Conservation (phyloP, 495 filamentous ascomycete species). For the Podospora bellae-mahoneyi region DNA sequence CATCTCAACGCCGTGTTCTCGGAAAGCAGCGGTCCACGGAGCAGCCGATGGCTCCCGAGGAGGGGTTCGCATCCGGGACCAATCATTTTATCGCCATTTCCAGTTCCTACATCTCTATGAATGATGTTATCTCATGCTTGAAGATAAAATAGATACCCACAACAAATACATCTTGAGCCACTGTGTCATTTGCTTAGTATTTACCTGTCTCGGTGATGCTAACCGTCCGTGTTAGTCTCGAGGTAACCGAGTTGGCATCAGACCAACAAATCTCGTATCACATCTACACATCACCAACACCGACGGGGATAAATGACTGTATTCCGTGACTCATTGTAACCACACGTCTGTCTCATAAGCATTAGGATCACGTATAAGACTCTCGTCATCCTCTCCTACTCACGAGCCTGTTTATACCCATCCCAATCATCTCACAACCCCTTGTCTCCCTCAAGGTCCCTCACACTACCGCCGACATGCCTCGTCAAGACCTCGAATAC, state of each 20-base stretch:
- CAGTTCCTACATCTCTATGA: neutral
- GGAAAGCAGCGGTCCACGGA: neutral
- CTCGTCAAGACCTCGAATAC: constrained; percentile 56
- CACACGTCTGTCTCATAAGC: neutral
- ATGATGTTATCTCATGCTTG: neutral
- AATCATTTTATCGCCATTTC: neutral
- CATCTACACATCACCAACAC: neutral
- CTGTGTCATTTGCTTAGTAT: neutral
- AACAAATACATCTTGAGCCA: neutral
- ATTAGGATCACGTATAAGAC: neutral
- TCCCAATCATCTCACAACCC: neutral
- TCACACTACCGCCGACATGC: constrained; percentile 37
- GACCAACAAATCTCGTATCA: neutral
- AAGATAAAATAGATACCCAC: neutral
- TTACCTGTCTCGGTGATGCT: neutral
- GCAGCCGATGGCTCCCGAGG: neutral
- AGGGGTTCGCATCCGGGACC: neutral
- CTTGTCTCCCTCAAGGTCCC: neutral
- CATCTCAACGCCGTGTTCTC: neutral
- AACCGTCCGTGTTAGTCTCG: neutral
- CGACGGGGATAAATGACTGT: neutral
- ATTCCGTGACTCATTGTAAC: neutral
- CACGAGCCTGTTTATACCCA: neutral
- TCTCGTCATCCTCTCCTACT: neutral
- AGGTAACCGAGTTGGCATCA: neutral